Percentiles rank a stretch among this genome's conserved stretches.
phyloP scores from a whole-genome alignment of 2,329 filamentous ascomycete species.

The Penicillium sp. region DNA sequence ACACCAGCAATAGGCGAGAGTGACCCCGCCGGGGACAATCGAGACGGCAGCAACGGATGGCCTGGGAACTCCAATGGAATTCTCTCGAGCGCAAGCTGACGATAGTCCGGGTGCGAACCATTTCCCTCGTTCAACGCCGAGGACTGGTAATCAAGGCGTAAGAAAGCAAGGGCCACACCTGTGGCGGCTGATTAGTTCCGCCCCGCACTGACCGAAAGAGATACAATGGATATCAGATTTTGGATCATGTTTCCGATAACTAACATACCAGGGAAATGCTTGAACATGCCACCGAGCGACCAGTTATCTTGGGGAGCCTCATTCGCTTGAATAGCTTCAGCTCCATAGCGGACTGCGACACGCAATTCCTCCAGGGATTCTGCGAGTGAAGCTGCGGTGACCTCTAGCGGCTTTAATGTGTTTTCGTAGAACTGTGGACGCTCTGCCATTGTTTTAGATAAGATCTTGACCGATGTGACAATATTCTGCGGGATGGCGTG shows the following conservation, averaged over 20 bases:
- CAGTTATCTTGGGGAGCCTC: slow-evolving; percentile 24
- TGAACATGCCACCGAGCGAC: slow-evolving; percentile 31
- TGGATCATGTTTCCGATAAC: neutral
- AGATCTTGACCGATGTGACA: neutral
- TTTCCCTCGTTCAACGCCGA: slow-evolving; percentile 20
- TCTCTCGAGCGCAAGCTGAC: slow-evolving; percentile 27
- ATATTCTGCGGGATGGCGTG: slow-evolving; percentile 10
- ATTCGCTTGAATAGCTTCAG: slow-evolving; percentile 26
- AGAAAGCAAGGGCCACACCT: slow-evolving; percentile 39
- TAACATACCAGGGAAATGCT: slow-evolving; percentile 32
- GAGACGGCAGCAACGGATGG: slow-evolving; percentile 26
- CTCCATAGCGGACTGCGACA: slow-evolving; percentile 28
- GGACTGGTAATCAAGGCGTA: slow-evolving; percentile 39
- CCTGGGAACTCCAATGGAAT: slow-evolving; percentile 27
- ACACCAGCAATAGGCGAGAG: slow-evolving; percentile 28
- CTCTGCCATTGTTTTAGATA: slow-evolving; percentile 14
- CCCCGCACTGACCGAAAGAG: neutral
- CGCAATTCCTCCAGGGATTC: slow-evolving; percentile 30
- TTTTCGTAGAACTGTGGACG: slow-evolving; percentile 26
- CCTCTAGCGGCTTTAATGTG: slow-evolving; percentile 11
- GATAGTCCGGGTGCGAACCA: slow-evolving; percentile 23
- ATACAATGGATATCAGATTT: neutral
- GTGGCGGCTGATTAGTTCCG: slow-evolving; percentile 3
- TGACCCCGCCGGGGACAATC: slow-evolving; percentile 37
- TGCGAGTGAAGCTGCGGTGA: slow-evolving; percentile 14